Evolutionary conservation across 176 grass and related monocot species (phyloP), one percentile per base, ranked within the genome.

Genomic region (Microstegium vimineum): DNA sequence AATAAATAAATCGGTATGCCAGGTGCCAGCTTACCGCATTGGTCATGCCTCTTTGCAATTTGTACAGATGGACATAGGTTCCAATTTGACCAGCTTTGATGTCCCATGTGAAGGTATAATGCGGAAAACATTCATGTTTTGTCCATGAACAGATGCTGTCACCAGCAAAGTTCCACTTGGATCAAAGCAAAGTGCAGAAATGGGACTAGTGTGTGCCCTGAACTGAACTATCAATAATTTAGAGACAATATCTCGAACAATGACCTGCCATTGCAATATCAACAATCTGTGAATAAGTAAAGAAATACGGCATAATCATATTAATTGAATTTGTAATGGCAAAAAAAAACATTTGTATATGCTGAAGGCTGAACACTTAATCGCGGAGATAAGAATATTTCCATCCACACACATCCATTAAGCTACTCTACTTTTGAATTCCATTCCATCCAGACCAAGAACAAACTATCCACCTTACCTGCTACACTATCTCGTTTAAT

Each of bases 151-250:
- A 74, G 96, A 99, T 84, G 96, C 96, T 65, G 96, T 99, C 79
- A 95, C 96, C 62, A 99, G 64, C 75, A 99, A 89, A 81, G 96
- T 99, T 68, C 96, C 96, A 80, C 89, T 99, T 6, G 96, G 93
- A 89, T 99, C 96, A 60, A 99, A 99, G 83, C 90, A 93, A 30
- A 99, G 89, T 82, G 91, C 93, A 31, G 96, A 99, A 90, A 99
- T 99, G 41, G 92, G 89, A 84, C 96, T 95, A 30, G 79, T 90
- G 81, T 99, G 96, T 59, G 96, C 96, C 85, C 87, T 85, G 69
- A 99, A 99, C 86, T 99, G 96, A 79, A 99, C 96, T 73, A 99
- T 71, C 51, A 95, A 77, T 81, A 76, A 86, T 79, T 91, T 99
- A 54, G 96, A 99, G 66, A 95, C 91, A 85, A 99, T 88, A 85